Evolutionary conservation across 1,284 basidiomycete genomes (phyloP).

Genomic region (Leccinum fallax): DNA sequence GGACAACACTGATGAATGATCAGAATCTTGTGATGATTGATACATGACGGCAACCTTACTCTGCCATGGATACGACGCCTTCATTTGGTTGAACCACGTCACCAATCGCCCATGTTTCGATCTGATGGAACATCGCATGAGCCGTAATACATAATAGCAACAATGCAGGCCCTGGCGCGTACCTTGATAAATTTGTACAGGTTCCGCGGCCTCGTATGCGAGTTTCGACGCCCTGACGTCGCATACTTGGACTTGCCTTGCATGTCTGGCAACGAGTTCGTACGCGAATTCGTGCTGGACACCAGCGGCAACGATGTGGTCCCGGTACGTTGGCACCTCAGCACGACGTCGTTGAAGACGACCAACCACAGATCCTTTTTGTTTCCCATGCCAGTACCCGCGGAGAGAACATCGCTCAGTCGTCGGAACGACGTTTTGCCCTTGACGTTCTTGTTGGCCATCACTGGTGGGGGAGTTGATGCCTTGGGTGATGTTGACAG

Average conservation of each 20-base stretch:
- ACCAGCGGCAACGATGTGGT: conserved; percentile 86
- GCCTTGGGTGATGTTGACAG: conserved; percentile 39
- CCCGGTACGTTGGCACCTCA: conserved; percentile 89
- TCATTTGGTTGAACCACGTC: conserved; percentile 70
- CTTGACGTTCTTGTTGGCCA: conserved; percentile 59
- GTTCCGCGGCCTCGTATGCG: conserved; percentile 81
- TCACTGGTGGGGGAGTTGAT: conserved; percentile 55
- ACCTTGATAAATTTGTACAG: conserved; percentile 89
- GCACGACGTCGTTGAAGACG: conserved; percentile 92
- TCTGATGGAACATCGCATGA: conserved; percentile 45
- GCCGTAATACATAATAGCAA: neutral
- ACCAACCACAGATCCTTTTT: conserved; percentile 94
- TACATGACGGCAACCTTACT: conserved; percentile 55
- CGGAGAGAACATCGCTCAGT: conserved; percentile 76
- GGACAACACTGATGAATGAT: conserved; percentile 57
- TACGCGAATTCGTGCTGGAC: conserved; percentile 66
- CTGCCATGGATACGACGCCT: conserved; percentile 82
- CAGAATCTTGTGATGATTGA: conserved; percentile 6
- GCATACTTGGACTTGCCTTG: conserved; percentile 81
- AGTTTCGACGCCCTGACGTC: conserved; percentile 70
- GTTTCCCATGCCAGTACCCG: conserved; percentile 59
- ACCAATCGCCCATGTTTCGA: conserved; percentile 88
- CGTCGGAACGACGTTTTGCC: conserved; percentile 85
- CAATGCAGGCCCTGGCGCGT: conserved; percentile 8
- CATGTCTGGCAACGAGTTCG: conserved; percentile 75